Base-by-base conservation (phyloP, 495 filamentous ascomycete genomes). In the Tuber melanosporum region DNA sequence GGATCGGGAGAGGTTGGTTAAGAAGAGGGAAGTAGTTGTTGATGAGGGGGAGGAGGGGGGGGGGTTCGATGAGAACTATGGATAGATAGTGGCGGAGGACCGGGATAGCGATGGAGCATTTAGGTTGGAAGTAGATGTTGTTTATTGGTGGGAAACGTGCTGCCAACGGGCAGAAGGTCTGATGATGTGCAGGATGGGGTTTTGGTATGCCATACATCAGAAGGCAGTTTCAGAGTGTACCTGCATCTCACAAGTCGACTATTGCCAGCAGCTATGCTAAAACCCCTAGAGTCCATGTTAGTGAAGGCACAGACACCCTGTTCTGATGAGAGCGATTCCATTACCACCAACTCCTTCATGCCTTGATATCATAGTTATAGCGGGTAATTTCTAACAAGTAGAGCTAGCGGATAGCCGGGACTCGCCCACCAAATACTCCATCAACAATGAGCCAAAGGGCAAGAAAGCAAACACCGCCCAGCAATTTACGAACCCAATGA, bases 1-100 rank as follows among this genome's bases (percentile, higher is more conserved):
- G 79, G 95, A 97, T 83, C 87, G 95, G 70, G 89, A 90, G 83
- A 90, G 94, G 80, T 85, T 98, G 79, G 87, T 91, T 79, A 91
- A 93, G 87, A 91, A 91, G 87, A 91, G 90, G 85, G 86, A 88
- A 78, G 87, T 87, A 72, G 86, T 86, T 73, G 80, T 82, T 49
- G 85, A 86, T 22, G 87, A 87, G 9, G 89, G 90, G 0, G 89
- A 88, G 14, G 88, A 90, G 15, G 88, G 88, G 73, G 89, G 90
- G 26, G 88, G 88, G 74, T 89, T 89, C 85, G 90, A 93, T 87
- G 90, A 90, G 12, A 88, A 93, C 87, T 95, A 93, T 85, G 91
- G 89, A 72, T 94, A 80, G 87, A 12, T 17, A 26, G 57, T 15
- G 14, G 12, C 7, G 6, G 47, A 7, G 8, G 22, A 19, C 22